Evolutionary conservation across 371 early-diverging fungal species (phyloP).

Genomic region (Vairimorpha necatrix): DNA sequence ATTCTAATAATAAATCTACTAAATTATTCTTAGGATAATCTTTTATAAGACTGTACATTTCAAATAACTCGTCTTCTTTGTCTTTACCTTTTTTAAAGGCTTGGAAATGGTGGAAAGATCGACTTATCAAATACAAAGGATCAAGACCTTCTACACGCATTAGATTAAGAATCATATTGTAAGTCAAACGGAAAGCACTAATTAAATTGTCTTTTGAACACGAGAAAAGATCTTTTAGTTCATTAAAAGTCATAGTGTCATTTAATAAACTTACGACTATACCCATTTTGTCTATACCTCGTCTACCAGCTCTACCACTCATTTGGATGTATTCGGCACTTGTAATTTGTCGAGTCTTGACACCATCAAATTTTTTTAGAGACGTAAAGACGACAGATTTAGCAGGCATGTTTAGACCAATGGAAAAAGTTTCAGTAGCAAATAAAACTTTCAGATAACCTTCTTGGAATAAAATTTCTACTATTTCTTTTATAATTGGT

Average conservation of each 20-base stretch:
- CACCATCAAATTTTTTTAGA: constrained; percentile 93
- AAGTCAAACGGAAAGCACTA: constrained; percentile 92
- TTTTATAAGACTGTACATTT: constrained; percentile 19
- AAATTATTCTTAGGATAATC: not conserved
- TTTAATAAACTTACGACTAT: constrained; percentile 91
- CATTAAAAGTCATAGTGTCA: constrained; percentile 48
- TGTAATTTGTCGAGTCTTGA: constrained; percentile 74
- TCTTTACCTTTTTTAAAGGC: constrained; percentile 48
- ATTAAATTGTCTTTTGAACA: constrained; percentile 78
- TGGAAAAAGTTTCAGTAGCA: constrained; percentile 99
- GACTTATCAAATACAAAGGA: constrained; percentile 84
- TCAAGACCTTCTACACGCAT: constrained; percentile 90
- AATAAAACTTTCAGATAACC: constrained; percentile 92
- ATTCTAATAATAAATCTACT: not conserved
- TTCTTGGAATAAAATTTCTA: constrained; percentile 98
- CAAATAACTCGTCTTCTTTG: constrained; percentile 34
- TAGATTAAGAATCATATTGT: constrained; percentile 96
- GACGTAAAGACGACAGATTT: constrained; percentile 95
- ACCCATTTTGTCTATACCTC: constrained; percentile 84
- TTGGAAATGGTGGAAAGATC: constrained; percentile 91
- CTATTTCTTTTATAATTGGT: constrained; percentile 96
- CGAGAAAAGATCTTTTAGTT: constrained; percentile 56
- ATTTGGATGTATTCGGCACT: constrained; percentile 97
- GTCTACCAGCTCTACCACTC: constrained; percentile 66
- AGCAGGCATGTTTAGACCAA: constrained; percentile 99